Evolutionary conservation across 768 basidiomycete species (phyloP), one percentile per base, ranked within the genome.

Genomic region (Russula sp.): DNA sequence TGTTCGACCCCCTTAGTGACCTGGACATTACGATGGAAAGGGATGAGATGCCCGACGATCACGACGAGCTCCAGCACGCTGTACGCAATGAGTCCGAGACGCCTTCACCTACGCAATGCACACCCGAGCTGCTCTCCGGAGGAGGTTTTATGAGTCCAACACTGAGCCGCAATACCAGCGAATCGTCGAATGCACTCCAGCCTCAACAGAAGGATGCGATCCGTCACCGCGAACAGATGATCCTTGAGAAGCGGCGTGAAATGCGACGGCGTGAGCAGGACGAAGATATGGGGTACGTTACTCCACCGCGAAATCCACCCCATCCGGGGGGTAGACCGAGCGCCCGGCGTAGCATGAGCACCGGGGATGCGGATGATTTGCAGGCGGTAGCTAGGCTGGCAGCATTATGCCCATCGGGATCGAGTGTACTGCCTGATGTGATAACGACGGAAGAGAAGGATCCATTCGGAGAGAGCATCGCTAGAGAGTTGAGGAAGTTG

Each of bases 261-360:
- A 81, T 83, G 51, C 77, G 84, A 48, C 78, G 79, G 52, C 71
- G 80, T 64, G 84, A 87, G 55, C 77, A 81, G 44, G 81, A 78
- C 14, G 79, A 77, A 40, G 72, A 70, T 62, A 69, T 69, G 74
- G 75, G 63, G 69, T 73, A 66, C 63, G 75, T 70, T 69, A 75
- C 73, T 16, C 73, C 74, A 57, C 70, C 71, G 3, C 71, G 72
- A 65, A 68, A 55, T 66, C 71, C 49, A 11, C 61, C 63, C 4
- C 22, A 54, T 10, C 18, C 50, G 22, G 35, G 3, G 1, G 70
- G 67, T 48, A 70, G 86, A 45, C 84, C 85, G 11, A 83, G 79
- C 59, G 77, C 82, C 58, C 77, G 89, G 66, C 78, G 88, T 59
- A 94, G 88, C 72, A 82, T 84, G 79, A 92, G 88, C 70, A 91